Percentiles rank a stretch among this genome's conserved stretches.
These are phyloP conservation scores for Eragrostis nindensis DNA, from an alignment of 176 grass and related monocot species.

Conservation along the genomic window DNA sequence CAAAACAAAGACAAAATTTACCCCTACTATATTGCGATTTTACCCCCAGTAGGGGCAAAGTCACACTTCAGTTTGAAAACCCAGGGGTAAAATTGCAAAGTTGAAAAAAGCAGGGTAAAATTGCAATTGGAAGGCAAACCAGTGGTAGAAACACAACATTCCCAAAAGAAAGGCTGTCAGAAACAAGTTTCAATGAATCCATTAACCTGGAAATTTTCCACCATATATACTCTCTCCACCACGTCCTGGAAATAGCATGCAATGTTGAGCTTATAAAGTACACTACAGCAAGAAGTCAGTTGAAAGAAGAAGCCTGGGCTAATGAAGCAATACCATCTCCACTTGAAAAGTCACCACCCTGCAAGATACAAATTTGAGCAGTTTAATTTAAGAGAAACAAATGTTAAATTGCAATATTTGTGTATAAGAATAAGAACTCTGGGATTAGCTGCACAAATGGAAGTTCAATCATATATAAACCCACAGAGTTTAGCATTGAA, in stretches of 20 bases:
- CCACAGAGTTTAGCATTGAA: not conserved
- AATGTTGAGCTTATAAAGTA: slow-evolving; percentile 67
- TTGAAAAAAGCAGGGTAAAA: no score
- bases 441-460: not conserved
- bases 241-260: slow-evolving; percentile 84
- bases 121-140: no score
- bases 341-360: slow-evolving; percentile 86
- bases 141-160: no score
- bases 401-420: not conserved
- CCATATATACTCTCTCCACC: slow-evolving; percentile 91
- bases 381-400: slow-evolving; percentile 5
- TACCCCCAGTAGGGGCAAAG: no score
- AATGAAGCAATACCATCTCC: slow-evolving; percentile 86
- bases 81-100: no score
- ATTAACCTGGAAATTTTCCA: slow-evolving; percentile 75
- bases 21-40: no score
- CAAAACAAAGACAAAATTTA: no score
- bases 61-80: no score
- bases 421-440: not conserved
- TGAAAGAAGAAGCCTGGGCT: slow-evolving; percentile 85
- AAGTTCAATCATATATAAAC: slow-evolving; percentile 4
- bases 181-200: slow-evolving; percentile 19
- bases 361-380: slow-evolving; percentile 36
- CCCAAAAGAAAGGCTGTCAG: not conserved
- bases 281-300: slow-evolving; percentile 77